These are phyloP conservation scores for Colletotrichum sp. DNA, from an alignment of 2,329 filamentous ascomycete species.

Conservation along the genomic window DNA sequence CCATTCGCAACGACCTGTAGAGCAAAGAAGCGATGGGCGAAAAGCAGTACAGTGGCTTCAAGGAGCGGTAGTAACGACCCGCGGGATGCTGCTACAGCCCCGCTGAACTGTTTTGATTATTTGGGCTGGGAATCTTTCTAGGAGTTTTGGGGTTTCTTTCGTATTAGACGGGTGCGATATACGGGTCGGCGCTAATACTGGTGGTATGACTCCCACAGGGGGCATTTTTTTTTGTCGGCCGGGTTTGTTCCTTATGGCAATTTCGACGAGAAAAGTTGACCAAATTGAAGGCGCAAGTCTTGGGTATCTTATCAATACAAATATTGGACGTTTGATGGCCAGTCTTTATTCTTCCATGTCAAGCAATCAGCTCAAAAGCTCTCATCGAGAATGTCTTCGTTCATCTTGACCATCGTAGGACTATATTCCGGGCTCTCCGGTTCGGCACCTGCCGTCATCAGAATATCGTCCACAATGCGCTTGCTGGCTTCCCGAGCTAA, in stretches of 20 bases:
- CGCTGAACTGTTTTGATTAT: not conserved
- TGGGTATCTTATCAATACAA: not conserved
- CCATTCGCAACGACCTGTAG: not conserved
- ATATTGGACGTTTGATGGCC: not conserved
- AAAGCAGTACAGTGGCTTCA: not conserved
- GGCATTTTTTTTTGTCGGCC: not conserved
- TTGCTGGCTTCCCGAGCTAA: conserved; percentile 79
- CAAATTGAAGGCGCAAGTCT: not conserved
- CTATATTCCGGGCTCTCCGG: conserved; percentile 63
- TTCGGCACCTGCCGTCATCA: conserved; percentile 75
- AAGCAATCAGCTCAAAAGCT: conserved; percentile 53
- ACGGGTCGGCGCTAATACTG: not conserved
- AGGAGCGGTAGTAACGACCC: not conserved
- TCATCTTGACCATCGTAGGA: conserved; percentile 70
- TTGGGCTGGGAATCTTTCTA: not conserved
- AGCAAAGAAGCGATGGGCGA: not conserved
- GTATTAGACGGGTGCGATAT: not conserved
- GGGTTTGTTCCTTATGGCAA: not conserved
- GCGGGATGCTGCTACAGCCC: not conserved
- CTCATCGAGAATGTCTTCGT: conserved; percentile 65
- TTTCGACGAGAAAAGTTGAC: not conserved
- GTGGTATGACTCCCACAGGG: not conserved
- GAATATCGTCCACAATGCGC: conserved; percentile 80
- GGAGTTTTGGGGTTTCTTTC: not conserved
- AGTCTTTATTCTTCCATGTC: not conserved